Evolutionary conservation across 2,329 filamentous ascomycete genomes (phyloP), one percentile per base, ranked within the genome.

Genomic region (Ascochyta clinopodiicola): DNA sequence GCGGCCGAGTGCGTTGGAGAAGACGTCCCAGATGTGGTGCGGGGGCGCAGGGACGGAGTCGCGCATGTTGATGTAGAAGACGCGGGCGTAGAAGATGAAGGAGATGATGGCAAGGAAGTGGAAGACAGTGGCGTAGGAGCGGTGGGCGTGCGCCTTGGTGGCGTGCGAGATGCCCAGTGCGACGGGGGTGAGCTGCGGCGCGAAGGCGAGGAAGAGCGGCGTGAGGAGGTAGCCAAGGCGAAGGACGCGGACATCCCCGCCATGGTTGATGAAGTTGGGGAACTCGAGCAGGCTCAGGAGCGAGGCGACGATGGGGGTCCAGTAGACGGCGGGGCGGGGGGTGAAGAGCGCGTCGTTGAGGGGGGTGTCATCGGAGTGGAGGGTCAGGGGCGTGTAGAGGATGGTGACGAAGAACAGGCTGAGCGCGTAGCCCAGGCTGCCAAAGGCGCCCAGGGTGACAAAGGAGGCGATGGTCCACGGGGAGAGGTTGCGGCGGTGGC

Each of bases 351-450:
- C 68, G 60, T 63, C 74, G 39, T 56, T 68, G 60, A 52, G 67
- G 36, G 55, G 71, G 40, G 45, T 66, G 53, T 63, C 72, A 19
- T 55, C 65, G 48, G 52, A 67, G 68, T 66, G 73, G 47, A 83
- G 57, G 1, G 83, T 81, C 5, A 81, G 68, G 1, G 84, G 84
- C 0, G 82, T 85, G 24, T 86, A 78, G 9, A 87, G 74, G 25
- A 88, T 74, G 7, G 83, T 80, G 9, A 87, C 66, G 64, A 84
- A 86, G 75, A 89, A 89, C 27, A 89, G 72, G 61, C 86, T 88
- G 70, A 86, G 82, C 2, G 85, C 84, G 62, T 84, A 87, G 0
- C 84, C 86, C 10, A 89, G 73, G 51, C 81, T 84, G 48, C 87
- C 80, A 5, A 86, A 75, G 48, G 88, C 84, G 15, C 82, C 81